phyloP scores from a whole-genome alignment of 2,329 filamentous ascomycete species.

The Epichloe sp. region DNA sequence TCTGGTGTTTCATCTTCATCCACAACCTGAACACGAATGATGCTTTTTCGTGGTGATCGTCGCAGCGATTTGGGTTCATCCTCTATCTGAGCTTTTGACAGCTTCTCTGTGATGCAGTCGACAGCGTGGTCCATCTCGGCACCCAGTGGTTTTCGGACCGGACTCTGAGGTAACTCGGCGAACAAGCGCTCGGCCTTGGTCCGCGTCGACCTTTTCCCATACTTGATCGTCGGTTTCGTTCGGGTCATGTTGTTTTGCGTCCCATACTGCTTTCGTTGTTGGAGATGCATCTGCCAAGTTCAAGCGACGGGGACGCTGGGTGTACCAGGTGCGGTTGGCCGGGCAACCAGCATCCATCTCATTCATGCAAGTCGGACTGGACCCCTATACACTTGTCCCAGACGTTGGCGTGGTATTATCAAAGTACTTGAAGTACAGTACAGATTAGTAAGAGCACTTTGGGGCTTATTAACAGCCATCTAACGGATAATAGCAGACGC shows the following conservation, averaged over 20 bases:
- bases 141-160: constrained; percentile 21
- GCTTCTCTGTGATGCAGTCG: constrained; percentile 20
- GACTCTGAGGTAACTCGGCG: constrained; percentile 38
- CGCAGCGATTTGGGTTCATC: constrained; percentile 7
- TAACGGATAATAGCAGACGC: no score
- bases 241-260: constrained; percentile 28
- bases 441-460: no score
- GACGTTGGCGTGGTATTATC: no score
- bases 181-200: constrained; percentile 36
- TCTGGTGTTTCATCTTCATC: constrained; percentile 8
- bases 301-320: not conserved
- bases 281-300: not conserved
- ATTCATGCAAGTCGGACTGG: no score
- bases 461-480: no score
- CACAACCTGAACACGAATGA: constrained; percentile 1
- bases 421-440: no score
- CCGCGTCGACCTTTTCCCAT: constrained; percentile 36
- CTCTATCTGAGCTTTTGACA: constrained; percentile 19
- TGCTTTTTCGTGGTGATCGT: constrained; percentile 9
- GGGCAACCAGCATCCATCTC: constrained; percentile 4
- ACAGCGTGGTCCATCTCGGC: constrained; percentile 14
- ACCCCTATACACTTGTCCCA: no score
- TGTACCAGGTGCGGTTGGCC: constrained; percentile 2
- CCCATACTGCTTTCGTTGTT: not conserved
- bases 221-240: constrained; percentile 30